A percentile compares a stretch with the other conserved stretches of the same genome.
Conservation (phyloP, 495 filamentous ascomycete species). For the Mycothermus thermophilus region DNA sequence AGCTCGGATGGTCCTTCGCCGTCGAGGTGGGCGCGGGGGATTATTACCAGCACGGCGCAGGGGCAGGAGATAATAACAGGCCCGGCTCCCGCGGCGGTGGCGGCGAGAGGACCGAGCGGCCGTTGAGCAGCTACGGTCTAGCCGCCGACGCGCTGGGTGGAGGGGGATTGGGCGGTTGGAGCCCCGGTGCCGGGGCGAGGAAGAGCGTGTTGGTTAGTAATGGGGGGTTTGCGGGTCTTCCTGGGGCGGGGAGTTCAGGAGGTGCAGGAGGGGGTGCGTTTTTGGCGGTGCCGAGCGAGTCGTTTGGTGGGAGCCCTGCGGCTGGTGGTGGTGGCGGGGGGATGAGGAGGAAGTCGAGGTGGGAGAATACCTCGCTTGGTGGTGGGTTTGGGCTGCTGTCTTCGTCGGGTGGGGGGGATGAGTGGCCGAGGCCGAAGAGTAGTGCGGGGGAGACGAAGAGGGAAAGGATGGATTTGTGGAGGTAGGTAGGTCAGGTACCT, state of each 20-base stretch:
- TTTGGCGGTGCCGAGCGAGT: constrained; percentile 51
- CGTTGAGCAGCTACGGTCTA: constrained; percentile 39
- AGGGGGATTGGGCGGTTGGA: constrained; percentile 25
- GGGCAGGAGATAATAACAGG: too few species aligned
- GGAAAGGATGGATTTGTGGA: constrained; percentile 33
- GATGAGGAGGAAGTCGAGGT: constrained; percentile 10
- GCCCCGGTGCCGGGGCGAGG: constrained; percentile 27
- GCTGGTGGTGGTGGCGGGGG: constrained; percentile 69
- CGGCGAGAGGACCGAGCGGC: constrained; percentile 10
- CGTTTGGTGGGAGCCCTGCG: constrained; percentile 43
- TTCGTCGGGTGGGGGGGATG: constrained; percentile 25
- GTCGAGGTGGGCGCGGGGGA: constrained; percentile 22
- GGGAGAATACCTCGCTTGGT: neutral
- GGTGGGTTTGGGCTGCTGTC: too few species aligned
- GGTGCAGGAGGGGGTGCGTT: constrained; percentile 60
- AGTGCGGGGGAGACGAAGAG: constrained; percentile 27
- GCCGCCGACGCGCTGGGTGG: constrained; percentile 23
- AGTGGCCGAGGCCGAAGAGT: constrained; percentile 31
- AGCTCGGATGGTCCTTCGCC: constrained; percentile 79
- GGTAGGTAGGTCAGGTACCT: too few species aligned
- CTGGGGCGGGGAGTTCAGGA: constrained; percentile 46
- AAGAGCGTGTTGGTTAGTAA: constrained; percentile 28
- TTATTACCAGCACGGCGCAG: constrained; percentile 5
- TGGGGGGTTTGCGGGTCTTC: constrained; percentile 12
- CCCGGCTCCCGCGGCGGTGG: neutral